Conservation (phyloP, 257 asterid species). For the Nicotiana tabacum region DNA sequence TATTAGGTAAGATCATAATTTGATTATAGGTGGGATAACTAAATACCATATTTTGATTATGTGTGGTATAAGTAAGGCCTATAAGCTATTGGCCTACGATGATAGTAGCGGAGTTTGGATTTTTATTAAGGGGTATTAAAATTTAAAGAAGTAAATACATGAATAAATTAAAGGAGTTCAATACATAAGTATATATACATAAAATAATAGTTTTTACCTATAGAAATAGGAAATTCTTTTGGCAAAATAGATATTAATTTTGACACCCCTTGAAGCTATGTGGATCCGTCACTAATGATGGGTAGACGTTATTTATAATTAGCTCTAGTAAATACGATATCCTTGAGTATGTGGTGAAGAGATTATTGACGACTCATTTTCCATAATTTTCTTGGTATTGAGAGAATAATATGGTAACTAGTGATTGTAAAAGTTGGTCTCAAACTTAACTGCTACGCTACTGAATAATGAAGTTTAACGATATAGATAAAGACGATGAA, state of each 20-base stretch:
- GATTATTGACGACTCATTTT: neutral
- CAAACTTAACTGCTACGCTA: neutral
- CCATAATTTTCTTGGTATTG: neutral
- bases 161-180: too few relatives aligned
- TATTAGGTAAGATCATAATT: neutral
- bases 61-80: neutral
- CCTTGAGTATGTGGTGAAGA: neutral
- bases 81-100: too few relatives aligned
- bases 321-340: neutral
- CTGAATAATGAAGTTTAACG: too few relatives aligned
- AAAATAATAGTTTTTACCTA: too few relatives aligned
- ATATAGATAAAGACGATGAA: neutral
- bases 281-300: too few relatives aligned
- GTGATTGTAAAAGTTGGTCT: neutral
- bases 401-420: neutral
- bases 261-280: too few relatives aligned
- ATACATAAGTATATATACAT: too few relatives aligned
- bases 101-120: too few relatives aligned
- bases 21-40: neutral
- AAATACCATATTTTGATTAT: neutral
- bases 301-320: neutral
- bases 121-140: too few relatives aligned
- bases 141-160: too few relatives aligned
- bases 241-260: too few relatives aligned
- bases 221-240: too few relatives aligned